These are phyloP conservation scores for Naganishia friedmannii DNA, from an alignment of 768 basidiomycete genomes.

Conservation along the genomic window DNA sequence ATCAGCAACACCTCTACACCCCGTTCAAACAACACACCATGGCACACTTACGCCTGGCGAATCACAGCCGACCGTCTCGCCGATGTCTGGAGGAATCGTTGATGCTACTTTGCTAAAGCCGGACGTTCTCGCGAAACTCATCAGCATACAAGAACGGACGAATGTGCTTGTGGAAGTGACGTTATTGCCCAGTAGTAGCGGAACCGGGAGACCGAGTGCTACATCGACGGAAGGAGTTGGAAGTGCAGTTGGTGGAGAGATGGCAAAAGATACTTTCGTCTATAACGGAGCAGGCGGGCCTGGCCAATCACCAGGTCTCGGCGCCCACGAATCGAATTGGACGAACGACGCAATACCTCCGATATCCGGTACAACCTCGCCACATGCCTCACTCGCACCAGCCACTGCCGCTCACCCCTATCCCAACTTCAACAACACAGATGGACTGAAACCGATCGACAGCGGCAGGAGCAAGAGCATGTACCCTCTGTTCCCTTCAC, in stretches of 20 bases:
- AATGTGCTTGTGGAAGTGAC: not conserved
- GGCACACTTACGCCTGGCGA: not conserved
- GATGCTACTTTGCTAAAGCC: not conserved
- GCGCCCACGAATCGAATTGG: no score
- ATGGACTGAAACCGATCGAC: slow-evolving; percentile 33
- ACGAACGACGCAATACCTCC: not conserved
- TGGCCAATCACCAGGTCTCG: no score
- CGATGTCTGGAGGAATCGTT: not conserved
- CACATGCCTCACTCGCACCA: not conserved
- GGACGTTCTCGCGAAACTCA: not conserved
- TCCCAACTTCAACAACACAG: slow-evolving; percentile 61
- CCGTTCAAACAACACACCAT: slow-evolving; percentile 40
- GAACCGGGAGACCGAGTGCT: not conserved
- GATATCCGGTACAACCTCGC: not conserved
- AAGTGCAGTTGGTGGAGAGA: not conserved
- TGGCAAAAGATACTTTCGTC: no score
- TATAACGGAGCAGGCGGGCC: no score
- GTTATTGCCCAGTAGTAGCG: not conserved
- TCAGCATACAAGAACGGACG: not conserved
- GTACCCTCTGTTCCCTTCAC: slow-evolving; percentile 14
- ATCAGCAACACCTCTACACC: slow-evolving; percentile 73
- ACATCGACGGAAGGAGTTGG: not conserved
- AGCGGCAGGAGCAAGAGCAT: slow-evolving; percentile 28
- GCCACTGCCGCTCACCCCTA: slow-evolving; percentile 55
- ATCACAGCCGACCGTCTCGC: not conserved